A percentile compares a stretch with the other conserved stretches of the same genome.
These are phyloP conservation scores for Caryopteris hybrid DNA, from an alignment of 305 asterid genomes.

Conservation along the genomic window DNA sequence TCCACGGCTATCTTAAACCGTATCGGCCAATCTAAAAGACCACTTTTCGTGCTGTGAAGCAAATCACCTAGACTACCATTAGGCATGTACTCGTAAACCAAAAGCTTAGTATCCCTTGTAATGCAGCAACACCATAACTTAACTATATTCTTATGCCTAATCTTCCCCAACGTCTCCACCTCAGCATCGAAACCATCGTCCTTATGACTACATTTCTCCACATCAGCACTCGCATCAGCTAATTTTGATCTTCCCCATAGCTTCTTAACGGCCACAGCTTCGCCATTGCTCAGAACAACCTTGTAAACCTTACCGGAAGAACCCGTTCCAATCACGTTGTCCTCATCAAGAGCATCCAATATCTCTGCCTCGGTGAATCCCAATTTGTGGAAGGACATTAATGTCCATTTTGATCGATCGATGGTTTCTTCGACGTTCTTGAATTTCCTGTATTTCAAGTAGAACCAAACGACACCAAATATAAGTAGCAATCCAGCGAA, in stretches of 20 bases:
- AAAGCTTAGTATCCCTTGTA: conserved; percentile 58
- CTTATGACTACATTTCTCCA: conserved; percentile 48
- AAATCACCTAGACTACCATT: conserved; percentile 88
- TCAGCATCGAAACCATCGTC: conserved; percentile 70
- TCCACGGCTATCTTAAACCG: conserved; percentile 73
- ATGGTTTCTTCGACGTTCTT: conserved; percentile 28
- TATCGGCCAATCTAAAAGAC: conserved; percentile 68
- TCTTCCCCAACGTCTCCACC: conserved; percentile 81
- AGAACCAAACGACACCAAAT: conserved; percentile 61
- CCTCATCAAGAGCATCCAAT: conserved; percentile 71
- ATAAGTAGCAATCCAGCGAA: conserved; percentile 51
- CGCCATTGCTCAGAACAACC: conserved; percentile 71
- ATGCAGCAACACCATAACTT: conserved; percentile 86
- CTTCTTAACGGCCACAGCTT: conserved; percentile 77
- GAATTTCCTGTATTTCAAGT: conserved; percentile 46
- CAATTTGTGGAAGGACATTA: conserved; percentile 85
- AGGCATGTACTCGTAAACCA: conserved; percentile 92
- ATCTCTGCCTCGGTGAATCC: conserved; percentile 78
- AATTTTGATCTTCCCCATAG: conserved; percentile 57
- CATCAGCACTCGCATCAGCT: conserved; percentile 34
- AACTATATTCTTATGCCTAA: conserved; percentile 90
- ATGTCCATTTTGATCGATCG: conserved; percentile 76
- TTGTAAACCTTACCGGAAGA: conserved; percentile 87
- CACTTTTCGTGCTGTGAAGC: conserved; percentile 70
- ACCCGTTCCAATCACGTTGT: conserved; percentile 82